These are phyloP conservation scores for Microthlaspi erraticum DNA, from an alignment of 345 rosid genomes.

Conservation along the genomic window DNA sequence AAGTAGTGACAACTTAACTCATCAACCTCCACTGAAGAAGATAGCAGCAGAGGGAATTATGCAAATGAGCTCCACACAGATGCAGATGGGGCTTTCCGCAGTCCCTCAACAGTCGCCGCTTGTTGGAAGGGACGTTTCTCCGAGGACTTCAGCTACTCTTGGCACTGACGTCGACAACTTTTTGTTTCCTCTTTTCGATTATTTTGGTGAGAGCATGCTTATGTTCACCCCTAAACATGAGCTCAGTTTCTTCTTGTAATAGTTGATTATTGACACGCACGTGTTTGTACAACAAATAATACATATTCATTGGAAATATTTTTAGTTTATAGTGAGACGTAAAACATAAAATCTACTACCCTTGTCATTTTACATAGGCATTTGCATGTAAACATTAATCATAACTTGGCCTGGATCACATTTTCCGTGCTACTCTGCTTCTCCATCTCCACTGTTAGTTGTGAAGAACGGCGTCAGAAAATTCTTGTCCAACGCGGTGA, in stretches of 20 bases:
- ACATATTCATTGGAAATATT: neutral
- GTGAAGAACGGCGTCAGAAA: conserved; percentile 86
- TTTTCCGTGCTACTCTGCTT: conserved; percentile 39
- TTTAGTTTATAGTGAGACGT: neutral
- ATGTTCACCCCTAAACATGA: conserved; percentile 67
- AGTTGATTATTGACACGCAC: neutral
- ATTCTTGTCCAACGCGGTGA: conserved; percentile 76
- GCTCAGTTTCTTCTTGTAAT: conserved; percentile 65
- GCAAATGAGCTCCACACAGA: conserved; percentile 64
- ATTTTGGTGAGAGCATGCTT: conserved; percentile 75
- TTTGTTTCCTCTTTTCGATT: conserved; percentile 62
- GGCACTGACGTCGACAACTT: conserved; percentile 59
- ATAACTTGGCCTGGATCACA: conserved; percentile 16
- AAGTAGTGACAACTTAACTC: conserved; percentile 64
- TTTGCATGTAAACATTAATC: conserved; percentile 3
- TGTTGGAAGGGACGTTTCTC: conserved; percentile 44
- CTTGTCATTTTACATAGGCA: conserved; percentile 3
- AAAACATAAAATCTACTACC: conserved; percentile 1
- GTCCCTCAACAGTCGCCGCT: conserved; percentile 49
- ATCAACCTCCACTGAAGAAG: conserved; percentile 71
- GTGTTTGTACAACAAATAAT: conserved; percentile 7
- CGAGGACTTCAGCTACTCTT: conserved; percentile 52
- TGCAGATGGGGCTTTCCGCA: conserved; percentile 49
- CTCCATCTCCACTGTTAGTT: conserved; percentile 67
- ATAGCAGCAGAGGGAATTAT: conserved; percentile 55